These are phyloP conservation scores for Nicotiana benthamiana DNA, from an alignment of 257 asterid species.

Conservation along the genomic window DNA sequence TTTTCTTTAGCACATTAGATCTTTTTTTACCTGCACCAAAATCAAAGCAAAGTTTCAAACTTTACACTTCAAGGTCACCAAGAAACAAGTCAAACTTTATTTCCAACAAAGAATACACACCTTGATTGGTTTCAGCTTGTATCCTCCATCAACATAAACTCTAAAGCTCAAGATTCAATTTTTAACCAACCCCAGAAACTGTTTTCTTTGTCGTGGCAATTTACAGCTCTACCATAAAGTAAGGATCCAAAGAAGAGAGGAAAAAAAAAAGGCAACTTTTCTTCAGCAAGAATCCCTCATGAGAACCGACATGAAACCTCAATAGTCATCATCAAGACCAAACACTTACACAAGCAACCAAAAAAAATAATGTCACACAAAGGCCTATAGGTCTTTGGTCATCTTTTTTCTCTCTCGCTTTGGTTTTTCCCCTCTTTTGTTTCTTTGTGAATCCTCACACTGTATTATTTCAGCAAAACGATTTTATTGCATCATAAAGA, in stretches of 20 bases:
- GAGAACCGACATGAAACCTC: constrained; percentile 46
- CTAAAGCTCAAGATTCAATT: constrained; percentile 7
- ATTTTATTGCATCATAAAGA: constrained; percentile 23
- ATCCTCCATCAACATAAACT: constrained; percentile 2
- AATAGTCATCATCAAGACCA: constrained; percentile 38
- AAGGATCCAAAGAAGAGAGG: constrained; percentile 12
- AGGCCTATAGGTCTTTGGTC: constrained; percentile 5
- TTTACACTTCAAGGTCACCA: constrained; percentile 2
- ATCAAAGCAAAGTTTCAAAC: constrained; percentile 2
- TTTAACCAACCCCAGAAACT: background rate
- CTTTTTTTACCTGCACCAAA: constrained; percentile 3
- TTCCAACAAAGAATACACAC: background rate
- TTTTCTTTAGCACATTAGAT: constrained; percentile 15
- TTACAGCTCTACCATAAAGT: background rate
- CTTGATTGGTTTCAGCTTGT: constrained; percentile 8
- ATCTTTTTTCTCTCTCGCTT: background rate
- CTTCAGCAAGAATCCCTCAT: constrained; percentile 27
- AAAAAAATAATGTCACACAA: constrained; percentile 15
- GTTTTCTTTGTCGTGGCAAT: background rate
- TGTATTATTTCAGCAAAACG: constrained; percentile 30
- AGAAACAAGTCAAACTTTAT: constrained; percentile 16
- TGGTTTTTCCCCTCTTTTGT: constrained; percentile 15
- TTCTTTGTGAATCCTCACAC: constrained; percentile 20
- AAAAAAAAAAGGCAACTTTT: constrained; percentile 15
- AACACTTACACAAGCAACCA: constrained; percentile 36